These are phyloP conservation scores for Vitis riparia DNA, from an alignment of 164 flowering plant genomes.

Conservation along the genomic window DNA sequence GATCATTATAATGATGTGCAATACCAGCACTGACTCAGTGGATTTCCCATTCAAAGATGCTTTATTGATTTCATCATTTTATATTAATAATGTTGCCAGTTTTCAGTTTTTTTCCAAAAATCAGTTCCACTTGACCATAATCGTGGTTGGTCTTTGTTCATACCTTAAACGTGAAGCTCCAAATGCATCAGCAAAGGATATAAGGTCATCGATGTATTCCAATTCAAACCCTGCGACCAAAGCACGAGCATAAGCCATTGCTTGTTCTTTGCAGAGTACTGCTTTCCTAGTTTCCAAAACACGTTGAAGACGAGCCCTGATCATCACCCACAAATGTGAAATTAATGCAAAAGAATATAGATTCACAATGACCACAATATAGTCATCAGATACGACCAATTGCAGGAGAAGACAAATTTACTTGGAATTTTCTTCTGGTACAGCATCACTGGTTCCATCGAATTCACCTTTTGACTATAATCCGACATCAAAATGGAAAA, in stretches of 20 bases:
- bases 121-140: not conserved
- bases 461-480: slow-evolving; percentile 42
- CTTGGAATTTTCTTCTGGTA: slow-evolving; percentile 79
- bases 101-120: not conserved
- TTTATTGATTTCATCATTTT: not conserved
- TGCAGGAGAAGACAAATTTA: slow-evolving; percentile 25
- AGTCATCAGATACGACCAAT: slow-evolving; percentile 7
- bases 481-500: slow-evolving; percentile 11
- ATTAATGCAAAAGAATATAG: slow-evolving; percentile 11
- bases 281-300: slow-evolving; percentile 73
- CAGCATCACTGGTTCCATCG: slow-evolving; percentile 30
- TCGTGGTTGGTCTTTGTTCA: not conserved
- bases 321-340: slow-evolving; percentile 18
- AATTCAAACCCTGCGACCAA: slow-evolving; percentile 79
- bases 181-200: slow-evolving; percentile 76
- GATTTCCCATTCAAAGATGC: not conserved
- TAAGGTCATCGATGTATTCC: slow-evolving; percentile 59
- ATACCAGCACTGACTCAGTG: not conserved
- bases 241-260: slow-evolving; percentile 94
- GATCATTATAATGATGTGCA: not conserved
- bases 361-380: not conserved
- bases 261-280: slow-evolving; percentile 82
- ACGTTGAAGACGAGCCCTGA: slow-evolving; percentile 74
- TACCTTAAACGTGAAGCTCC: slow-evolving; percentile 94
- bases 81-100: not conserved